Evolutionary conservation across 306 rosid genomes (phyloP), one percentile per base, ranked within the genome.

Genomic region (Castanea crenata): DNA sequence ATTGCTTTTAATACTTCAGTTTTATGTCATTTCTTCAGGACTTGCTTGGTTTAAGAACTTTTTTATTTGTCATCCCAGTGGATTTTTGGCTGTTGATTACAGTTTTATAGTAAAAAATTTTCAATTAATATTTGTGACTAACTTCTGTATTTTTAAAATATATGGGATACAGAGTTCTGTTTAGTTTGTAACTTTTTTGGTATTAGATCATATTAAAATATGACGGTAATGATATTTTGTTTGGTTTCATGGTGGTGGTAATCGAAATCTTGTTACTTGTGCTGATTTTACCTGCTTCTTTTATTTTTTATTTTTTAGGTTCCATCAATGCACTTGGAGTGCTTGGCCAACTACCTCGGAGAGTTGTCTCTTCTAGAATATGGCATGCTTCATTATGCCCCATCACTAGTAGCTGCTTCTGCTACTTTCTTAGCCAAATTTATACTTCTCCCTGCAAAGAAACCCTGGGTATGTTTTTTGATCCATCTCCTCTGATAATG

Each of bases 391-490:
- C 62, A 69, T 78, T 85, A 80, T 81, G 62, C 82, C 21, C 93
- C 92, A 19, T 91, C 93, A 6, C 73, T 91, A 64, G 74, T 89
- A 61, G 93, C 93, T 65, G 93, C 93, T 32, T 88, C 93, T 63
- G 88, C 91, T 72, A 76, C 87, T 80, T 89, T 91, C 86, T 80
- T 91, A 90, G 91, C 97, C 62, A 88, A 75, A 72, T 91, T 83
- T 84, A 86, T 88, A 55, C 81, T 91, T 55, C 76, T 75, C 23
- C 90, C 93, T 21, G 55, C 69, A 49, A 77, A 83, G 78, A 85
- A 64, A 70, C 92, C 93, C 55, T 91, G 97, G 97, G 97, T 91
- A 88, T 74, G 34, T 67, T 65, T n/a, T 3, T 35, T 55, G 21
- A 18, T 44, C 23, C 29, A n/a, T 76, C 27, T 76, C 71, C 67